A percentile compares a stretch with the other conserved stretches of the same genome.
phyloP scores from a whole-genome alignment of 371 early-diverging fungal genomes.

The Dipsacomyces acuminosporus region DNA sequence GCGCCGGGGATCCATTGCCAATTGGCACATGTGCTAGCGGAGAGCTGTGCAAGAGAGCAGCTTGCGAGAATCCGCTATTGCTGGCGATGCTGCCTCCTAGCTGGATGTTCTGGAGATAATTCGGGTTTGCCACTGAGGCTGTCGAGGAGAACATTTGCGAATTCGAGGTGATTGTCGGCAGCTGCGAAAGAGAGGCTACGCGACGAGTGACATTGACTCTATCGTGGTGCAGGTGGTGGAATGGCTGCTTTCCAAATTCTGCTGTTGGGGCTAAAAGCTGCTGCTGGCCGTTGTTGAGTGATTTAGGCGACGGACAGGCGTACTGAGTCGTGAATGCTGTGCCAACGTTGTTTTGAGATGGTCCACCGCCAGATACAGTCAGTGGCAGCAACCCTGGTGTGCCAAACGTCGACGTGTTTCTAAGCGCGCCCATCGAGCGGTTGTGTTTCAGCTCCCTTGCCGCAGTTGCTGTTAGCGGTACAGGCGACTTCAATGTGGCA shows the following conservation, averaged over 20 bases:
- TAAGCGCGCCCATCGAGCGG: constrained; percentile 40
- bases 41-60: constrained; percentile 10
- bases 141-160: constrained; percentile 3
- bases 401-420: constrained; percentile 4
- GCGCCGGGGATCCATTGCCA: constrained; percentile 19
- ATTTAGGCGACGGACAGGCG: not conserved
- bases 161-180: constrained; percentile 19
- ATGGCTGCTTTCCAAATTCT: constrained; percentile 8
- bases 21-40: constrained; percentile 18
- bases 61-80: not conserved
- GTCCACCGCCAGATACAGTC: no score
- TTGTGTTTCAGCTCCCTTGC: constrained; percentile 28
- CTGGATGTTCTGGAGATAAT: constrained; percentile 3
- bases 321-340: not conserved
- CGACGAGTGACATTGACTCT: constrained; percentile 30
- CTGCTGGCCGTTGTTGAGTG: not conserved
- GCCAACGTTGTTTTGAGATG: not conserved
- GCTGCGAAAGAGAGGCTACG: constrained; percentile 37
- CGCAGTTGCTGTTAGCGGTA: not conserved
- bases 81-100: no score
- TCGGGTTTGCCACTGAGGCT: not conserved
- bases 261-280: not conserved
- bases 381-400: no score
- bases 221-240: constrained; percentile 27
- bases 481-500: constrained; percentile 6